A percentile compares a stretch with the other conserved stretches of the same genome.
These are phyloP conservation scores for Rhodotorula diobovata DNA, from an alignment of 768 basidiomycete genomes.

Conservation along the genomic window DNA sequence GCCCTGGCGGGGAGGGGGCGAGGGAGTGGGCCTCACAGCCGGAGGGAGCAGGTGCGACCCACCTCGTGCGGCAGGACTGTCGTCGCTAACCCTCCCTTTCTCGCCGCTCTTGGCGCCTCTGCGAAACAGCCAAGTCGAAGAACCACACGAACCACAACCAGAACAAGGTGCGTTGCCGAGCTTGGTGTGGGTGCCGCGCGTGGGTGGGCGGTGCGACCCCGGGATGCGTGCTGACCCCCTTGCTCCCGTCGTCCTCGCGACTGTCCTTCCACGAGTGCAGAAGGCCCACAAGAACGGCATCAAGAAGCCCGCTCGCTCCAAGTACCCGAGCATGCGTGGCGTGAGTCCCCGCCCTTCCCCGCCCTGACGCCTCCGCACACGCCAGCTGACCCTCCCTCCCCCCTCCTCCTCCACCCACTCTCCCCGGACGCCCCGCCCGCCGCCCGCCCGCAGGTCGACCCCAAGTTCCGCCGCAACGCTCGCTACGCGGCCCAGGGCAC, in stretches of 20 bases:
- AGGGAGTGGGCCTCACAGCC: too few species aligned
- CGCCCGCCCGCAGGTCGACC: slow-evolving; percentile 27
- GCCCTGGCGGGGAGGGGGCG: too few species aligned
- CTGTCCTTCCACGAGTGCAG: slow-evolving; percentile 32
- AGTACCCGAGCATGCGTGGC: slow-evolving; percentile 79
- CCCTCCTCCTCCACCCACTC: not conserved
- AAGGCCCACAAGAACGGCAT: slow-evolving; percentile 99
- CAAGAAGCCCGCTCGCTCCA: slow-evolving; percentile 69
- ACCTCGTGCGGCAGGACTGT: too few species aligned
- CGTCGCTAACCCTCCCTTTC: not conserved
- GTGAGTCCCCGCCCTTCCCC: slow-evolving; percentile 56
- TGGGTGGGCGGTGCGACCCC: too few species aligned
- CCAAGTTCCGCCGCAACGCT: slow-evolving; percentile 42
- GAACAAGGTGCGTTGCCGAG: slow-evolving; percentile 24
- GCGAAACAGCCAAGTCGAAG: slow-evolving; percentile 97
- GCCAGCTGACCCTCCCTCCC: not conserved
- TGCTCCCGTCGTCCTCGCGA: too few species aligned
- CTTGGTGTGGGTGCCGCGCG: too few species aligned
- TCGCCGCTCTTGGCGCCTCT: not conserved
- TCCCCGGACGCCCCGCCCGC: not conserved
- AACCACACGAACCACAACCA: slow-evolving; percentile 52
- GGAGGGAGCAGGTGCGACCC: too few species aligned
- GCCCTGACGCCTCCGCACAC: too few species aligned
- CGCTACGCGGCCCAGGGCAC: slow-evolving; percentile 37
- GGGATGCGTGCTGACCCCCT: not conserved